Evolutionary conservation across 129 eudicot species (phyloP), one percentile per base, ranked within the genome.

Genomic region (Dittrichia graveolens): DNA sequence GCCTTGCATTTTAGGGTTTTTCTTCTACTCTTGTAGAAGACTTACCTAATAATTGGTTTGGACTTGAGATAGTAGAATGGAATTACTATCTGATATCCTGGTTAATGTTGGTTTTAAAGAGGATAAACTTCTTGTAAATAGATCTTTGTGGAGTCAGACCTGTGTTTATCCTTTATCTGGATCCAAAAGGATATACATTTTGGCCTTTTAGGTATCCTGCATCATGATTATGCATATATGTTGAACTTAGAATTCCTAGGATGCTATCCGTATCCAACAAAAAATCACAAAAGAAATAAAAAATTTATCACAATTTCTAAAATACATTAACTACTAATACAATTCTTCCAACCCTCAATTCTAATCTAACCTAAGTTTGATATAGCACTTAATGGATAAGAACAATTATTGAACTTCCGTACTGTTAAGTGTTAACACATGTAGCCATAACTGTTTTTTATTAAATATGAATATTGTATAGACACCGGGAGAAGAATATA

Each of bases 111-210:
- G 37, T 58, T 41, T 31, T 18, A 12, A 41, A 24, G 52, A 60
- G 60, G 55, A 72, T 60, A 45, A n/a, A 44, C 57, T 8, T 59
- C 44, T 58, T 72, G 67, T 44, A 40, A 57, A 43, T 35, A 8
- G 55, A 71, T 57, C 55, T 71, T 15, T 72, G 34, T n/a, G 45
- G 42, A 44, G 52, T 6, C 48, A 60, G 14, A 5, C 38, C 1
- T 64, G 52, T 46, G 15, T 4, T 65, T 44, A 45, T 31, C 44
- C 44, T 59, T 31, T 59, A 37, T 37, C 47, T 68, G 48, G 19
- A 68, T 68, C 61, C 48, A 50, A 12, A 40, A 11, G 52, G 38
- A 18, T 42, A 53, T 54, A 70, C 42, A 18, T 40, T 16, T 38
- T 8, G 49, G 49, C 42, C 11, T 40, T 9, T 38, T 8, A 39